Conservation (phyloP, 2,329 filamentous ascomycete genomes). For the Ceratocystis albifundus region DNA sequence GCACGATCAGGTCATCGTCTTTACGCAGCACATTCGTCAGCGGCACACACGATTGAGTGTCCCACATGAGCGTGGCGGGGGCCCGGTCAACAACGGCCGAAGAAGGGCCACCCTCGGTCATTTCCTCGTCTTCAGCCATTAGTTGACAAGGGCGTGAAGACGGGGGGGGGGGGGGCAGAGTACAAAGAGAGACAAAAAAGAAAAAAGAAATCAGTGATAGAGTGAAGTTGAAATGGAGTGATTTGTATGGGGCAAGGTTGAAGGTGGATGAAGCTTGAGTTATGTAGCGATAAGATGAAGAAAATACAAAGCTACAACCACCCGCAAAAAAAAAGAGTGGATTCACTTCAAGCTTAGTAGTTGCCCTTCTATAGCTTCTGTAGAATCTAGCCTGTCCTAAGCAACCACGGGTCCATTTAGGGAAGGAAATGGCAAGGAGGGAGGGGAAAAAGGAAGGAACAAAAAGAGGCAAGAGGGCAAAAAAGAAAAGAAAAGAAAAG, state of each 20-base stretch:
- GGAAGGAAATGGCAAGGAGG: background rate
- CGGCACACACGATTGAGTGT: conserved; percentile 38
- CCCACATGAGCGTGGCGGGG: conserved; percentile 32
- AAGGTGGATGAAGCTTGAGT: background rate
- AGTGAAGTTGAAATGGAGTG: background rate
- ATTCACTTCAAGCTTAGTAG: conserved; percentile 6
- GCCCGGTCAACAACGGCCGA: conserved; percentile 21
- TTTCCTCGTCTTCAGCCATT: conserved; percentile 22
- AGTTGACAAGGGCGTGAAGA: conserved; percentile 2
- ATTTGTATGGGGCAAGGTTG: conserved; percentile 10
- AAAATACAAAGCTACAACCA: conserved; percentile 17
- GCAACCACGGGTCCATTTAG: background rate
- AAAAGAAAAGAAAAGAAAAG: background rate
- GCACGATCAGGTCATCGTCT: conserved; percentile 46
- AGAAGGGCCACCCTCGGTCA: conserved; percentile 18
- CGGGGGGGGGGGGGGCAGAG: background rate
- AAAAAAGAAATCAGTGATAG: background rate
- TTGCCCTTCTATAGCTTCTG: background rate
- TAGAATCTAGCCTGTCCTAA: background rate
- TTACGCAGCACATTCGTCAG: conserved; percentile 35
- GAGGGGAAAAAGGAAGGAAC: background rate
- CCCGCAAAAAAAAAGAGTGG: conserved; percentile 16
- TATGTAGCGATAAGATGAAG: conserved; percentile 21
- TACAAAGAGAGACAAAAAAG: background rate
- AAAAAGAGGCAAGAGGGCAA: background rate